phyloP scores from a whole-genome alignment of 768 basidiomycete genomes.

The Naganishia antarctica region DNA sequence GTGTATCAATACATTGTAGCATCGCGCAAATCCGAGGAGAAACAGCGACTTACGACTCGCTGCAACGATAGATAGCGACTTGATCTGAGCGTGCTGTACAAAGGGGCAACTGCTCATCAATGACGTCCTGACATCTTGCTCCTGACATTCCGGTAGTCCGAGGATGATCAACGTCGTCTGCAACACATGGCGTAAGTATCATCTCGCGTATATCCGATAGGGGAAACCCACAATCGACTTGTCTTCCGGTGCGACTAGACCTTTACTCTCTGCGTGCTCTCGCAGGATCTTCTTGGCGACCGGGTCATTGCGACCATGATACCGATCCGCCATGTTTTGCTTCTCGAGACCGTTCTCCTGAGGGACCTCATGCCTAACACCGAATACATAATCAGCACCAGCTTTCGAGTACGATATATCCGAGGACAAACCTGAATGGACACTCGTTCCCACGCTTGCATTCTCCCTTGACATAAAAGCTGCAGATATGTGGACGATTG shows the following conservation, averaged over 20 bases:
- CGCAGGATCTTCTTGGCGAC: constrained; percentile 86
- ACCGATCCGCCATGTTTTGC: constrained; percentile 91
- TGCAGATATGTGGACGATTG: constrained; percentile 87
- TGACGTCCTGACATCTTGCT: constrained; percentile 40
- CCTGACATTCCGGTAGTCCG: constrained; percentile 39
- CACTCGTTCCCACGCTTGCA: constrained; percentile 88
- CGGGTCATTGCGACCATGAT: constrained; percentile 86
- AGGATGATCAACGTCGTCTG: constrained; percentile 48
- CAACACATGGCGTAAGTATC: neutral
- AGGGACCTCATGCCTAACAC: constrained; percentile 75
- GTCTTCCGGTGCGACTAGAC: constrained; percentile 86
- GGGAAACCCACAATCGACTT: constrained; percentile 63
- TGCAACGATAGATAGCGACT: constrained; percentile 40
- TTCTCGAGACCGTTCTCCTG: constrained; percentile 74
- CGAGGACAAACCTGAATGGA: constrained; percentile 64
- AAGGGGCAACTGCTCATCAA: constrained; percentile 41
- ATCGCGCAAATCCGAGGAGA: neutral
- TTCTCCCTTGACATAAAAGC: constrained; percentile 91
- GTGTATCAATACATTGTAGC: neutral
- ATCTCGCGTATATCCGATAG: neutral
- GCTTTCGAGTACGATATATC: neutral
- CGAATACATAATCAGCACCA: neutral
- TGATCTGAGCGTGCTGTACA: constrained; percentile 40
- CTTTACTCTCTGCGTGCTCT: constrained; percentile 71
- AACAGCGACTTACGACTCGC: constrained; percentile 44